phyloP scores from a whole-genome alignment of 2,329 filamentous ascomycete species.

The Stachybotrys chartarum region DNA sequence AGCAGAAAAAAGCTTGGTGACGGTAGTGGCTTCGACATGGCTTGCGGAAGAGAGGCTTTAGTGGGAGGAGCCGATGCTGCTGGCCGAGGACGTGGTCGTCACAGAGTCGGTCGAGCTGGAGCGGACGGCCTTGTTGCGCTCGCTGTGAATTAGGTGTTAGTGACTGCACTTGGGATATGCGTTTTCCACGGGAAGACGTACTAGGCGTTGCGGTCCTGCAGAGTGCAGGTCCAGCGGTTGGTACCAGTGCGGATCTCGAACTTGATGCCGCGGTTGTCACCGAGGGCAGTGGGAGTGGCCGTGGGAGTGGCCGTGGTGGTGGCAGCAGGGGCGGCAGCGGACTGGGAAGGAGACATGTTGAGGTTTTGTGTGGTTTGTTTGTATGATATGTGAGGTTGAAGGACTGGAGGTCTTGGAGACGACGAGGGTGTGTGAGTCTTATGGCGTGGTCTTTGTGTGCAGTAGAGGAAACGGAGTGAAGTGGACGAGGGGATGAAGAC shows the following conservation, averaged over 20 bases:
- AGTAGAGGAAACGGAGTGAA: too few species aligned
- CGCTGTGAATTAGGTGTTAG: constrained; percentile 17
- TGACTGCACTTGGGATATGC: constrained; percentile 2
- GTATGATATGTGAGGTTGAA: constrained; percentile 10
- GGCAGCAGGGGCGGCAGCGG: constrained; percentile 7
- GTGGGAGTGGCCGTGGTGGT: constrained; percentile 7
- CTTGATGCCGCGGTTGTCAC: constrained; percentile 33
- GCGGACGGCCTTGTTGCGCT: constrained; percentile 31
- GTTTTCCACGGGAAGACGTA: constrained; percentile 19
- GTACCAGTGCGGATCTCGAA: constrained; percentile 39
- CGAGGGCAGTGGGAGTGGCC: constrained; percentile 12
- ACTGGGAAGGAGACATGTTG: neutral
- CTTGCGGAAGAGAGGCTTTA: neutral
- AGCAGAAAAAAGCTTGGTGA: too few species aligned
- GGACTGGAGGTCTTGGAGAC: neutral
- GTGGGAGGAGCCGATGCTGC: constrained; percentile 11
- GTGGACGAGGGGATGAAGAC: too few species aligned
- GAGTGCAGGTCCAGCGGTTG: constrained; percentile 29
- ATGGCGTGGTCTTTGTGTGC: too few species aligned
- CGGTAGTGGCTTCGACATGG: neutral
- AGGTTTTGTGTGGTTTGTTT: neutral
- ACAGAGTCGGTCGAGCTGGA: constrained; percentile 27
- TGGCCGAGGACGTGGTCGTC: constrained; percentile 20
- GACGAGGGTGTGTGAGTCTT: neutral
- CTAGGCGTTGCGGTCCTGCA: constrained; percentile 37